Conservation (phyloP, 2,329 filamentous ascomycete genomes). For the Rutstroemia sp. region DNA sequence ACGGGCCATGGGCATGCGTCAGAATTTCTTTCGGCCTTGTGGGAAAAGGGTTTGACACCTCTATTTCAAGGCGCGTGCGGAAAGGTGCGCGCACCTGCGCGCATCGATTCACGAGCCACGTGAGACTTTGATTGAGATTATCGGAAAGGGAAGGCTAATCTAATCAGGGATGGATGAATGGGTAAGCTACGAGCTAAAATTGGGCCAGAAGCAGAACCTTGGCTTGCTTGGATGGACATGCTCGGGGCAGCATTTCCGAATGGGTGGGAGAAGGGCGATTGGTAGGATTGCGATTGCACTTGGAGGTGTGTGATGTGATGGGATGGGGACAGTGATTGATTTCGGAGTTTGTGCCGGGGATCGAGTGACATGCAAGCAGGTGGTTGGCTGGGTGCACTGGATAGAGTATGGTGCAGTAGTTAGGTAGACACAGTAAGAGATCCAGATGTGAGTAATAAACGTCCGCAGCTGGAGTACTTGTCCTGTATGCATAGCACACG, state of each 20-base stretch:
- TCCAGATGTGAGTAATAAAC: too few species aligned
- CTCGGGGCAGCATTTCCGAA: slow-evolving; percentile 4
- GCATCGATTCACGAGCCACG: not conserved
- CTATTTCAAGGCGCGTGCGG: not conserved
- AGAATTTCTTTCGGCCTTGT: not conserved
- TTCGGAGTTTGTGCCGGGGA: too few species aligned
- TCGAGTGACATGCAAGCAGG: too few species aligned
- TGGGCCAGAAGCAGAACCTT: not conserved
- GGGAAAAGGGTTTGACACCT: not conserved
- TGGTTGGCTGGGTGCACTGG: too few species aligned
- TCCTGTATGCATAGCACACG: too few species aligned
- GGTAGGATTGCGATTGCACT: not conserved
- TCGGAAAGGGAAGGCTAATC: not conserved
- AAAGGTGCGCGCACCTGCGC: too few species aligned
- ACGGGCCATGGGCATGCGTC: not conserved
- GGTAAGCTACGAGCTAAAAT: not conserved
- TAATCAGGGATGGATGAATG: not conserved
- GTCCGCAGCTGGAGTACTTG: too few species aligned
- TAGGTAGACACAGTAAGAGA: too few species aligned
- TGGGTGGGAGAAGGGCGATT: slow-evolving; percentile 3
- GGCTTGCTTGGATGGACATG: not conserved
- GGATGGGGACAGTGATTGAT: too few species aligned
- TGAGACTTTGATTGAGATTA: not conserved
- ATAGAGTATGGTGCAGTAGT: too few species aligned
- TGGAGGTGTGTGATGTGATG: too few species aligned